phyloP scores from a whole-genome alignment of 768 basidiomycete genomes.

The Auricularia auricula-judae region DNA sequence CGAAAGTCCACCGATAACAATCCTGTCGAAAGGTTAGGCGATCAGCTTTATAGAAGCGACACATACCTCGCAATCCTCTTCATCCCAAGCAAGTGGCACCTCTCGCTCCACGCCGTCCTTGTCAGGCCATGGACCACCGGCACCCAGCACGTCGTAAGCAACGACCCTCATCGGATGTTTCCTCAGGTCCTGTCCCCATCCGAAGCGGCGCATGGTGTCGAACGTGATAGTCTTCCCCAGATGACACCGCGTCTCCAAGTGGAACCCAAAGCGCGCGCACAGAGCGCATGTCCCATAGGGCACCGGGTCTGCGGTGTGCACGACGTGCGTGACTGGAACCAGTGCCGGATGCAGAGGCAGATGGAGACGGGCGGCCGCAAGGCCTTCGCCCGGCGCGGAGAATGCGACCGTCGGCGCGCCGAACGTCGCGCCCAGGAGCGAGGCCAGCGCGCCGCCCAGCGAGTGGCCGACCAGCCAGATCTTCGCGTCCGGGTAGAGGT shows the following conservation, averaged over 20 bases:
- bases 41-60: neutral
- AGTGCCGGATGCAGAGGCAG: conserved; percentile 51
- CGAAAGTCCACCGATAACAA: neutral
- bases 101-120: neutral
- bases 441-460: conserved; percentile 57
- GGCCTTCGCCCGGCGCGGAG: conserved; percentile 79
- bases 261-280: conserved; percentile 55
- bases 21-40: neutral
- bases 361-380: conserved; percentile 72
- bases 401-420: conserved; percentile 81
- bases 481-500: conserved; percentile 31
- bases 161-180: conserved; percentile 46
- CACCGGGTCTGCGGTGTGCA: conserved; percentile 64
- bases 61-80: neutral
- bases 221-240: conserved; percentile 53
- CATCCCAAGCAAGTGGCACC: neutral
- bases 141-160: conserved; percentile 41
- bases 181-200: conserved; percentile 48
- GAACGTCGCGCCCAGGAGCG: conserved; percentile 79
- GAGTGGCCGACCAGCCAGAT: conserved; percentile 28
- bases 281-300: conserved; percentile 46
- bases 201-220: conserved; percentile 49
- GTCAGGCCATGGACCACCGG: conserved; percentile 28
- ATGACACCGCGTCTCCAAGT: conserved; percentile 52
- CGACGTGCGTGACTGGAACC: conserved; percentile 47